A percentile compares a stretch with the other conserved stretches of the same genome.
These are phyloP conservation scores for Pittosporum tobira DNA, from an alignment of 129 eudicot genomes.

Conservation along the genomic window DNA sequence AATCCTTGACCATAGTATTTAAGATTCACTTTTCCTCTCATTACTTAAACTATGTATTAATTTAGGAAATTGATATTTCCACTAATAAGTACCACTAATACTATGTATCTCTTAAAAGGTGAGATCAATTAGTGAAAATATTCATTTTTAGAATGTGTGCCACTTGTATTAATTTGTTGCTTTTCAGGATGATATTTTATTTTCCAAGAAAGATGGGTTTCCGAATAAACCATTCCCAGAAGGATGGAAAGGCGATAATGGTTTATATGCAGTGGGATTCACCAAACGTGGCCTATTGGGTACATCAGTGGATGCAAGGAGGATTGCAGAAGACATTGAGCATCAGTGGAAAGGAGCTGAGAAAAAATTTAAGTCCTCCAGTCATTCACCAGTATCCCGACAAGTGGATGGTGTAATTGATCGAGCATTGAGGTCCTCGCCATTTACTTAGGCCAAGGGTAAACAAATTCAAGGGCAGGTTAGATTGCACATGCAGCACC, in stretches of 20 bases:
- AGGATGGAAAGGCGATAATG: conserved; percentile 67
- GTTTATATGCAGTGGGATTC: conserved; percentile 58
- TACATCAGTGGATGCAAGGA: conserved; percentile 45
- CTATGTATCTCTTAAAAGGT: too few relatives aligned
- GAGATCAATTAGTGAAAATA: neutral
- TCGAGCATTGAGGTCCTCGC: too few relatives aligned
- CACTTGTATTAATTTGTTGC: neutral
- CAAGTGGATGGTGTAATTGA: conserved; percentile 1
- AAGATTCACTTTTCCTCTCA: neutral
- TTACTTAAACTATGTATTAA: too few relatives aligned
- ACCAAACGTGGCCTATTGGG: conserved; percentile 53
- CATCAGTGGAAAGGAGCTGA: conserved; percentile 27
- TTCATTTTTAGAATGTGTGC: too few relatives aligned
- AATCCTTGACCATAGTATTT: conserved; percentile 1
- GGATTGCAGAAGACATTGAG: conserved; percentile 53
- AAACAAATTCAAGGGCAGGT: too few relatives aligned
- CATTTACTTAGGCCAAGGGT: too few relatives aligned
- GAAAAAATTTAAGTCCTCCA: conserved; percentile 15
- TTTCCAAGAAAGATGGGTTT: conserved; percentile 46
- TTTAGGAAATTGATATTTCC: too few relatives aligned
- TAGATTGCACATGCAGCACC: neutral
- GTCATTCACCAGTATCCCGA: conserved; percentile 2
- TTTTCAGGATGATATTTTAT: conserved; percentile 37
- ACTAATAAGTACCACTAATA: too few relatives aligned
- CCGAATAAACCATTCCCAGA: conserved; percentile 45